Evolutionary conservation across 305 asterid genomes (phyloP).

Genomic region (Ajuga reptans): DNA sequence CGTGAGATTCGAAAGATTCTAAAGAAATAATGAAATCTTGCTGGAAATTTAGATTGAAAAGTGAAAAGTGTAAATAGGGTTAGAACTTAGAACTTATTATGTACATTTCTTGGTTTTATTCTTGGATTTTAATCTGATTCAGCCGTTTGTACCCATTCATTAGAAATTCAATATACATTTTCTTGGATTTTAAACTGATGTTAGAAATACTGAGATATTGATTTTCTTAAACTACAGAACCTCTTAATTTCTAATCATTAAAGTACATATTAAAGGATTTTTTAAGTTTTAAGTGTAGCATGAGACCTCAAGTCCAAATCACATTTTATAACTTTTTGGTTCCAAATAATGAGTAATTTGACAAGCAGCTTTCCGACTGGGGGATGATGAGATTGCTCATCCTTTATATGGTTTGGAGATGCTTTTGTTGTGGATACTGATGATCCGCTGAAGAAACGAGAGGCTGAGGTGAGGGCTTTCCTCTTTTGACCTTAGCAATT

Average conservation of each 20-base stretch:
- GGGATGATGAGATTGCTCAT: constrained; percentile 84
- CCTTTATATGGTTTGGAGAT: constrained; percentile 92
- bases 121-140: no score
- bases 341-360: constrained; percentile 24
- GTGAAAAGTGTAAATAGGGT: no score
- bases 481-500: not conserved
- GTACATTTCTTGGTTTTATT: no score
- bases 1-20: no score
- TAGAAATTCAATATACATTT: no score
- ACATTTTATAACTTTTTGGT: not conserved
- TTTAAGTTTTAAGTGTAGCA: not conserved
- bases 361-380: constrained; percentile 93
- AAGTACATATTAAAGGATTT: not conserved
- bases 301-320: not conserved
- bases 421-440: constrained; percentile 82
- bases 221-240: not conserved
- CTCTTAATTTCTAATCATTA: not conserved
- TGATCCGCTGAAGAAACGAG: constrained; percentile 90
- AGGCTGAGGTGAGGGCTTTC: constrained; percentile 57
- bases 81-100: no score
- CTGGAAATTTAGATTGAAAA: no score
- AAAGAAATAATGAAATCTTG: no score
- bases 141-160: no score
- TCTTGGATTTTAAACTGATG: no score
- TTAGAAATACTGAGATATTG: no score